phyloP scores from a whole-genome alignment of 257 asterid genomes.

The Eustoma russellianum region DNA sequence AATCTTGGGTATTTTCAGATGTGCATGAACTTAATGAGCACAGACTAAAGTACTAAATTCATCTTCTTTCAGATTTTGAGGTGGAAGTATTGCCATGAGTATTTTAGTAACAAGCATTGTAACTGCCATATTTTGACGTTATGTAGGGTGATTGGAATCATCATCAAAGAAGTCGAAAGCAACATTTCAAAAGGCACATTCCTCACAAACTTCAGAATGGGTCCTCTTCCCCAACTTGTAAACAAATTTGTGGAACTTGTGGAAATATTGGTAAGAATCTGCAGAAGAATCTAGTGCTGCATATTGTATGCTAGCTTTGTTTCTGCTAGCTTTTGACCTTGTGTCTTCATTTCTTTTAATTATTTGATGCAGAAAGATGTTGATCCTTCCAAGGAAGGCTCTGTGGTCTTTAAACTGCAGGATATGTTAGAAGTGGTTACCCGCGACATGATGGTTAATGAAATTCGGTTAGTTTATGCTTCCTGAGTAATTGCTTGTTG shows the following conservation, averaged over 20 bases:
- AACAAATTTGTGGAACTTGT: constrained; percentile 79
- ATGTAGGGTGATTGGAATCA: constrained; percentile 60
- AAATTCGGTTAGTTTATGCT: constrained; percentile 57
- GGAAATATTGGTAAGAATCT: constrained; percentile 71
- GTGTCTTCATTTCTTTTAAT: no score
- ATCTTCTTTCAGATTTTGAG: no score
- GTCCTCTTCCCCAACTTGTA: constrained; percentile 65
- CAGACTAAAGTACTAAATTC: no score
- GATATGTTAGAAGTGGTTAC: constrained; percentile 92
- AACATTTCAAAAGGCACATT: constrained; percentile 59
- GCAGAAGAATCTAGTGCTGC: background rate
- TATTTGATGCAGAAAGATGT: constrained; percentile 54
- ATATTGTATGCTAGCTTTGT: constrained; percentile 5
- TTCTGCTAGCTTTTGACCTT: constrained; percentile 1
- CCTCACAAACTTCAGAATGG: constrained; percentile 72
- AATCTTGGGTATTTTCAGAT: no score
- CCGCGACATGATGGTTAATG: constrained; percentile 91
- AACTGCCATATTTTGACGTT: no score
- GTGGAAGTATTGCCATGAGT: no score
- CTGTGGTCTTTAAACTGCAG: constrained; percentile 79
- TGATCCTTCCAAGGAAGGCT: constrained; percentile 64
- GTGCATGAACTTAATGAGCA: no score
- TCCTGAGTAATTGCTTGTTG: no score
- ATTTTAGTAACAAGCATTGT: no score
- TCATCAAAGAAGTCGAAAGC: constrained; percentile 74